Conservation (phyloP, 768 basidiomycete species). For the Sporobolomyces phaffii region DNA sequence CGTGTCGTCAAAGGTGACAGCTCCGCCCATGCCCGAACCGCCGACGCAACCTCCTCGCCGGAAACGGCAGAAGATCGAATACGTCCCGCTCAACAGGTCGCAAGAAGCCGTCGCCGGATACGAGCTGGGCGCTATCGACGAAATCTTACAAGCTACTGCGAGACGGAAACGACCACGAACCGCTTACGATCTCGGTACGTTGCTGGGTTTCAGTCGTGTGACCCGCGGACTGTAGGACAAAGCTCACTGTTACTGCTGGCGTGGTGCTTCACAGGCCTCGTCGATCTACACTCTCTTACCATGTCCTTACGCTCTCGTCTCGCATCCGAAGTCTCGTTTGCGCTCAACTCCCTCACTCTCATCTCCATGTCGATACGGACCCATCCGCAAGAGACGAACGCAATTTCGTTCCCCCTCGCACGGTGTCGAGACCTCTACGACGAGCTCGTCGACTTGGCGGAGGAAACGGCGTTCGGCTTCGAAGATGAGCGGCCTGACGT, state of each 20-base stretch:
- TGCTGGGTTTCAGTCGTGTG: background rate
- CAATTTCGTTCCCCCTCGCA: slow-evolving; percentile 61
- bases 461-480: slow-evolving; percentile 47
- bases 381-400: background rate
- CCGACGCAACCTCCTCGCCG: slow-evolving; percentile 18
- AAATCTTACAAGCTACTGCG: background rate
- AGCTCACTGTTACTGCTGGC: background rate
- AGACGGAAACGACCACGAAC: slow-evolving; percentile 18
- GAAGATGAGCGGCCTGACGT: slow-evolving; percentile 43
- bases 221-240: too few species aligned
- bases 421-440: slow-evolving; percentile 75
- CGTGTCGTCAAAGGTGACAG: background rate
- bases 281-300: slow-evolving; percentile 83
- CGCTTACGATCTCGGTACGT: slow-evolving; percentile 34
- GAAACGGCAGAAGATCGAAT: slow-evolving; percentile 39
- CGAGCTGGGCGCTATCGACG: slow-evolving; percentile 31
- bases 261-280: slow-evolving; percentile 24
- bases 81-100: slow-evolving; percentile 17
- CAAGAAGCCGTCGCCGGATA: slow-evolving; percentile 25
- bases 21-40: background rate
- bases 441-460: slow-evolving; percentile 77
- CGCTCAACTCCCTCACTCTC: slow-evolving; percentile 75
- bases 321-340: slow-evolving; percentile 77
- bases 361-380: slow-evolving; percentile 46
- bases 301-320: slow-evolving; percentile 85